Percentiles rank a stretch among this genome's conserved stretches.
phyloP scores from a whole-genome alignment of 495 filamentous ascomycete genomes.

The Penicillium cosmopolitanum region DNA sequence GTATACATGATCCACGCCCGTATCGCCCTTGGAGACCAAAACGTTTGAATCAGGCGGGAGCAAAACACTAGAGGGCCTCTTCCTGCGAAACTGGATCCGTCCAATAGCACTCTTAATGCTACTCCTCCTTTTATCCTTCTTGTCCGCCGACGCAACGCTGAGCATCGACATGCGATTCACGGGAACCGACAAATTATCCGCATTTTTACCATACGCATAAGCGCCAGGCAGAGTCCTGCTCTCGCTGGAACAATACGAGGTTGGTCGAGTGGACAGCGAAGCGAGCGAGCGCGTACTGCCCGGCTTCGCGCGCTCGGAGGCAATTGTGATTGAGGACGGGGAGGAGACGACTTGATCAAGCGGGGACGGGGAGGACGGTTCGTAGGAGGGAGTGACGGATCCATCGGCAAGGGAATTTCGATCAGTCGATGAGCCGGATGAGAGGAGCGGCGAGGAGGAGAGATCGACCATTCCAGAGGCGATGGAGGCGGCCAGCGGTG shows the following conservation, averaged over 20 bases:
- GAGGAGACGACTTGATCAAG: conserved; percentile 40
- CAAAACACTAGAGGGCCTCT: conserved; percentile 35
- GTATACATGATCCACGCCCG: conserved; percentile 35
- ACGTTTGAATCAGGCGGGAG: conserved; percentile 39
- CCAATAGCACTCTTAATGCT: conserved; percentile 46
- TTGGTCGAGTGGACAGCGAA: conserved; percentile 46
- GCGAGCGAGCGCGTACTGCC: conserved; percentile 47
- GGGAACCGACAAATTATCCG: conserved; percentile 13
- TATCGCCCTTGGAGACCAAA: conserved; percentile 29
- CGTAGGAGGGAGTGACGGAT: conserved; percentile 32
- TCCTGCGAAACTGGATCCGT: conserved; percentile 45
- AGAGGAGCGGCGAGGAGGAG: conserved; percentile 42
- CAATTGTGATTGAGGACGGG: conserved; percentile 42
- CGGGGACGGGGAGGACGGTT: conserved; percentile 23
- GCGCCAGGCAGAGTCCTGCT: conserved; percentile 26
- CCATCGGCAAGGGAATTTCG: conserved; percentile 39
- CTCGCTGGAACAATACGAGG: conserved; percentile 48
- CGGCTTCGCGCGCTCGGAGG: conserved; percentile 37
- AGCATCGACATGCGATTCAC: conserved; percentile 35
- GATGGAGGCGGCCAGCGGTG: conserved; percentile 45
- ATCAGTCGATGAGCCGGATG: conserved; percentile 44
- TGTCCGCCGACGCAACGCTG: conserved; percentile 36
- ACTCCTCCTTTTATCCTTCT: conserved; percentile 38
- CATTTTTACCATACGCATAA: conserved; percentile 12
- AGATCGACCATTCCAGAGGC: conserved; percentile 43